These are phyloP conservation scores for Macadamia tetraphylla DNA, from an alignment of 164 flowering plant species.

Conservation along the genomic window DNA sequence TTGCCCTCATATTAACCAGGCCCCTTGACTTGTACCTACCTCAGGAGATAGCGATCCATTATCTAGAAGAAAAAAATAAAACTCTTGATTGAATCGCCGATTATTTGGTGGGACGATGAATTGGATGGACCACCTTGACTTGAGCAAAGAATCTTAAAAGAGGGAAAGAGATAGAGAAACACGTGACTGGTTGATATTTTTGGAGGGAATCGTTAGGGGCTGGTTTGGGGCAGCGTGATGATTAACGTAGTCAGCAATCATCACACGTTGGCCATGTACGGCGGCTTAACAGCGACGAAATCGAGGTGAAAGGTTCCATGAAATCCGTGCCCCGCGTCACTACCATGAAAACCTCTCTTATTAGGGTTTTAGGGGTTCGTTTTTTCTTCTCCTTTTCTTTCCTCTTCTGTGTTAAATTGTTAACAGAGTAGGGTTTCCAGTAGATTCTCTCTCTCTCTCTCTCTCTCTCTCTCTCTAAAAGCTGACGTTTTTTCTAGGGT, in stretches of 20 bases:
- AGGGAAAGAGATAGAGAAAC: neutral
- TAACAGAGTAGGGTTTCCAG: neutral
- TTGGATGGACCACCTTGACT: too few species aligned
- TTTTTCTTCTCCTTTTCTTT: too few species aligned
- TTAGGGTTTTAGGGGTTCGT: neutral
- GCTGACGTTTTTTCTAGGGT: too few species aligned
- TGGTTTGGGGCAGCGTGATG: neutral
- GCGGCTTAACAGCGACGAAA: neutral
- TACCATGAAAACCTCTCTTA: neutral
- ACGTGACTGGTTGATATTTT: neutral
- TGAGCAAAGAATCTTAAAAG: too few species aligned
- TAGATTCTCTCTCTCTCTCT: neutral
- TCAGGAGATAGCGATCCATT: too few species aligned
- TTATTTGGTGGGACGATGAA: too few species aligned
- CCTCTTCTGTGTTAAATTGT: too few species aligned
- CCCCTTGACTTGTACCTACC: too few species aligned
- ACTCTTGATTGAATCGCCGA: too few species aligned
- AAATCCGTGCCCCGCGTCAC: neutral
- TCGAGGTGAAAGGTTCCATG: neutral
- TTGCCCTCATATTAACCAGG: too few species aligned
- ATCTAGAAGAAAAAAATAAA: too few species aligned
- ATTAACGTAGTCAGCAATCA: slow-evolving; percentile 5
- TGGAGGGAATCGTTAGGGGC: slow-evolving; percentile 3
- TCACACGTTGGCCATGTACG: slow-evolving; percentile 15
- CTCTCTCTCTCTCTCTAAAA: too few species aligned